Evolutionary conservation across 345 rosid genomes (phyloP), one percentile per base, ranked within the genome.

Genomic region (Carallia pectinifolia): DNA sequence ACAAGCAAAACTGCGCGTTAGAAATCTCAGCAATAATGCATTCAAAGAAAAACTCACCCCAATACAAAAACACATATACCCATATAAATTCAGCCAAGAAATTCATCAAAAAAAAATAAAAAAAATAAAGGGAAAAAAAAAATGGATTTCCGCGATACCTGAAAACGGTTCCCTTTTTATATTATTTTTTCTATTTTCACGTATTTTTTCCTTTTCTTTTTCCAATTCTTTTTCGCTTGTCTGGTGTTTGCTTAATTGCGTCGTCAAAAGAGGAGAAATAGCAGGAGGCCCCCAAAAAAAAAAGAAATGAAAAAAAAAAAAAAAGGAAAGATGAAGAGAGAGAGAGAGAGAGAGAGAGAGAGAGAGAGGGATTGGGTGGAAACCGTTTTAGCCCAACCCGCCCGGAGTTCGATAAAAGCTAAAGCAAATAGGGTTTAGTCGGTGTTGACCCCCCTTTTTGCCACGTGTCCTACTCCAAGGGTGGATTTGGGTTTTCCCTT

Each of bases 11-110:
- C 37, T 64, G 61, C 47, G 64, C 27, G 4, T 75, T 61, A 60
- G 62, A 72, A 79, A 53, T 37, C 19, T 23, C 23, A 71, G 53
- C 50, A 38, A 71, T 37, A 81, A 83, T 83, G 86, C 79, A 73
- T 71, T 64, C 71, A 34, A 2, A 31, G n/a, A 67, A 27, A 66
- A 13, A 39, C 47, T 33, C 13, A 38, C 9, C 38, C 50, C 17
- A 6, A 58, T 33, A 67, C 9, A 52, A 9, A 62, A 5, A 47
- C 34, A 71, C 62, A 53, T 7, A 67, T 18, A 50, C 61, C 58
- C 10, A 38, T 16, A 44, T 3, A 44, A 44, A 44, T 44, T 44
- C 50, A 23, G 4, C 54, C 12, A 56, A 23, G 44, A 9, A 64
- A n/a, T 29, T 1, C 27, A 54, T 38, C 4, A n/a, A 70, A 16